Evolutionary conservation across 2,329 filamentous ascomycete genomes (phyloP), one percentile per base, ranked within the genome.

Genomic region (Talaromyces sp.): DNA sequence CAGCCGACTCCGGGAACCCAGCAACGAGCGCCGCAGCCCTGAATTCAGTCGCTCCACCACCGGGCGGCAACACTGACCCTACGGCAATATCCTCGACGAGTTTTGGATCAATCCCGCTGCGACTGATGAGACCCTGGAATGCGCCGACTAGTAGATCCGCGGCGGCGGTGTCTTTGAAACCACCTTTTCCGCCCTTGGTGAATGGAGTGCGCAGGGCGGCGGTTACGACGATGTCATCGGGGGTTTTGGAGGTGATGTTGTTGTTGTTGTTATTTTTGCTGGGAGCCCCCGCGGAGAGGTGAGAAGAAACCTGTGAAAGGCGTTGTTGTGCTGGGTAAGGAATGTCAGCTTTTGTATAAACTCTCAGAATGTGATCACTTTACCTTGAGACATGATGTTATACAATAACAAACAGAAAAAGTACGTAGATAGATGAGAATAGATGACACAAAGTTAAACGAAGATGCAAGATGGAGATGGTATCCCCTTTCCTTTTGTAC

Each of bases 1-100:
- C 88, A 5, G 91, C 84, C 17, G 84, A 82, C 67, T 89, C 88
- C 43, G 94, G 89, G 80, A 97, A 95, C 46, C 94, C 94, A 52
- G 94, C 94, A 6, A 91, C 90, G 58, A 97, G 81, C 56, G 88
- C 87, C 36, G 94, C 94, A 60, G 91, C 94, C 64, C 94, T 88
- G 86, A 96, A 97, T 79, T 97, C 94, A 48, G 94, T 97, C 21
- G 94, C 94, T 65, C 93, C 94, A 66, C 91, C 94, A 62, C 94
- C 94, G 35, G 93, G 93, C 17, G 93, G 86, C 51, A 99, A 86
- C 31, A 99, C 94, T 57, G 87, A 88, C 64, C 94, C 94, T 59
- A 97, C 92, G 54, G 88, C 88, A 64, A 99, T 88, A 72, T 99
- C 94, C 75, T 97, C 90, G 51, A 99, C 91, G 36, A 94, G 81